phyloP scores from a whole-genome alignment of 345 rosid species.

The Hibiscus trionum region DNA sequence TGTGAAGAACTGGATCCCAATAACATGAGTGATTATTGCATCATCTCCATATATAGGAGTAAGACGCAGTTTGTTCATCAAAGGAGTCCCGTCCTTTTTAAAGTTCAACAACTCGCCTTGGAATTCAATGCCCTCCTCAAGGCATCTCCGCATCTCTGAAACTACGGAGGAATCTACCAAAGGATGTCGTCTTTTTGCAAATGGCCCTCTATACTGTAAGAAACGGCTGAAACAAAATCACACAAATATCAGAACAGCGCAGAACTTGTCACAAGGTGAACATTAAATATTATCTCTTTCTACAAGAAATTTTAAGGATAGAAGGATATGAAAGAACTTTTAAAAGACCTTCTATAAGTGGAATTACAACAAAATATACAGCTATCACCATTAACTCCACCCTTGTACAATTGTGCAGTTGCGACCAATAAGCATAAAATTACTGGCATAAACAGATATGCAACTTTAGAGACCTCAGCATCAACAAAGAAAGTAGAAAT shows the following conservation, averaged over 20 bases:
- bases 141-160: slow-evolving; percentile 73
- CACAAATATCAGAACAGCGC: slow-evolving; percentile 16
- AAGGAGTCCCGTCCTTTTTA: slow-evolving; percentile 74
- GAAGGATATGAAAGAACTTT: not conserved
- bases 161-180: slow-evolving; percentile 67
- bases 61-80: slow-evolving; percentile 68
- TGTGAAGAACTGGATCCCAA: slow-evolving; percentile 77
- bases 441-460: not conserved
- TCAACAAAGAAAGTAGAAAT: not conserved
- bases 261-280: slow-evolving; percentile 9
- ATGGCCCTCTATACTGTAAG: slow-evolving; percentile 88
- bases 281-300: not conserved
- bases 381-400: not conserved
- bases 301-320: not conserved
- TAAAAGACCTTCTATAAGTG: not conserved
- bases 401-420: not conserved
- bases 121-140: slow-evolving; percentile 74
- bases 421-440: not conserved
- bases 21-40: slow-evolving; percentile 64
- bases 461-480: not conserved
- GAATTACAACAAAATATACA: not conserved
- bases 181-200: slow-evolving; percentile 88
- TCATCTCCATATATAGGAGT: slow-evolving; percentile 86
- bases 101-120: slow-evolving; percentile 85
- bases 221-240: slow-evolving; percentile 50